phyloP scores from a whole-genome alignment of 2,329 filamentous ascomycete genomes.

The Exophiala sp. region DNA sequence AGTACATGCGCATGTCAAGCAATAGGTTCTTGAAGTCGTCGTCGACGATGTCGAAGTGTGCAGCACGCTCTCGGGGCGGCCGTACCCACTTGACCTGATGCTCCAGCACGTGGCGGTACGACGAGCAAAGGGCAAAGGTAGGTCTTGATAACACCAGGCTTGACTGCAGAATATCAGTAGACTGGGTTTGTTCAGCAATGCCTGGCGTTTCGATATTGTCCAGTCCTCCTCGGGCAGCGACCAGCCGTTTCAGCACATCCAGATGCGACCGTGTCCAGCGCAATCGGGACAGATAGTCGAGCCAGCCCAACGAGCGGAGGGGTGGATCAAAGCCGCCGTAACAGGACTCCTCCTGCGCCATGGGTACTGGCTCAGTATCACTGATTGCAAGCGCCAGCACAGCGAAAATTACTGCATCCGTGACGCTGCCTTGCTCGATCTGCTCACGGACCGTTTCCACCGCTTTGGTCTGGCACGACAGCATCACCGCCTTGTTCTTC shows the following conservation, averaged over 20 bases:
- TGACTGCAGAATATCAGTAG: slow-evolving; percentile 13
- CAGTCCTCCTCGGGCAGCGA: slow-evolving; percentile 4
- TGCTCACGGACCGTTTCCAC: slow-evolving; percentile 7
- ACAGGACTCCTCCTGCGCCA: background rate
- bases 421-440: background rate
- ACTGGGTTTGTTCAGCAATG: slow-evolving; percentile 14
- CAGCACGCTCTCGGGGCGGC: slow-evolving; percentile 7
- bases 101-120: slow-evolving; percentile 8
- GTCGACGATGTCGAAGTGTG: slow-evolving; percentile 1
- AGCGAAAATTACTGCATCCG: slow-evolving; percentile 10
- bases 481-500: slow-evolving; percentile 12
- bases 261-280: slow-evolving; percentile 8
- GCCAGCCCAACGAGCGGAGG: slow-evolving; percentile 10
- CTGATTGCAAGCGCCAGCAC: slow-evolving; percentile 13
- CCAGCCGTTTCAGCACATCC: slow-evolving; percentile 4
- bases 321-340: slow-evolving; percentile 12
- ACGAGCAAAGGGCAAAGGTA: slow-evolving; percentile 4
- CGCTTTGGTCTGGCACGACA: slow-evolving; percentile 7
- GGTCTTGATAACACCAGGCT: slow-evolving; percentile 3
- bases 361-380: slow-evolving; percentile 3
- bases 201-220: slow-evolving; percentile 6
- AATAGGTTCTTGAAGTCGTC: slow-evolving; percentile 10
- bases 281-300: slow-evolving; percentile 8
- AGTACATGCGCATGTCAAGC: slow-evolving; percentile 14
- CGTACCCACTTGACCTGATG: slow-evolving; percentile 8